These are phyloP conservation scores for Aspergillus mulundensis DNA, from an alignment of 495 filamentous ascomycete species.

Conservation along the genomic window DNA sequence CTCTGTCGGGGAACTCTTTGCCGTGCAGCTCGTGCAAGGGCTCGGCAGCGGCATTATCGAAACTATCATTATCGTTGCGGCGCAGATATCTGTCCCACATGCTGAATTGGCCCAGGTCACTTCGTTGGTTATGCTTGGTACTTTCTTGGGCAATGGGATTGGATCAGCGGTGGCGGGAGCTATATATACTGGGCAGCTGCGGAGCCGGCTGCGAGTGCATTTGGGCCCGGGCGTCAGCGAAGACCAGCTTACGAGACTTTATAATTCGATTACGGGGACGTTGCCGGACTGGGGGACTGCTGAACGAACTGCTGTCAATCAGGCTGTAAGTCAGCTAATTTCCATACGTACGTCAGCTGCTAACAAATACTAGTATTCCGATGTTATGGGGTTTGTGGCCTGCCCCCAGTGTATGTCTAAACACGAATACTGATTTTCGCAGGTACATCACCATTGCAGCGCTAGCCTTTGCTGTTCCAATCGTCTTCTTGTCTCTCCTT, in stretches of 20 bases:
- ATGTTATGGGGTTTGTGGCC: slow-evolving; percentile 35
- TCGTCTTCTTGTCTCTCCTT: slow-evolving; percentile 34
- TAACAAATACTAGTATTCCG: slow-evolving; percentile 35
- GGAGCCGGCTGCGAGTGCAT: slow-evolving; percentile 24
- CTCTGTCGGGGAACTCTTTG: slow-evolving; percentile 39
- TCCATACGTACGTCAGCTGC: not conserved
- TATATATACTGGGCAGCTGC: slow-evolving; percentile 44
- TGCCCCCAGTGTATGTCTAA: not conserved
- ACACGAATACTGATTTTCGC: not conserved
- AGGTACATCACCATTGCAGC: slow-evolving; percentile 45
- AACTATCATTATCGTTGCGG: slow-evolving; percentile 38
- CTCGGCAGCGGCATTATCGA: slow-evolving; percentile 46
- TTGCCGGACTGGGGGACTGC: slow-evolving; percentile 40
- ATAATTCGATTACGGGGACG: slow-evolving; percentile 41
- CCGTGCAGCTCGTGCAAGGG: slow-evolving; percentile 46
- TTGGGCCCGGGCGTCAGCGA: slow-evolving; percentile 25
- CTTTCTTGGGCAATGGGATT: slow-evolving; percentile 44
- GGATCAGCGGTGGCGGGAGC: slow-evolving; percentile 46
- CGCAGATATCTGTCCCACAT: slow-evolving; percentile 44
- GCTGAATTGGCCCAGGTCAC: slow-evolving; percentile 45
- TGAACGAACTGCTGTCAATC: slow-evolving; percentile 35
- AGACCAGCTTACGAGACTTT: slow-evolving; percentile 28
- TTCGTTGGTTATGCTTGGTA: slow-evolving; percentile 38
- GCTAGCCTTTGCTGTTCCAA: slow-evolving; percentile 33
- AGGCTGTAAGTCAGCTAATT: slow-evolving; percentile 29